Evolutionary conservation across 768 basidiomycete genomes (phyloP).

Genomic region (Flagelloscypha sp.): DNA sequence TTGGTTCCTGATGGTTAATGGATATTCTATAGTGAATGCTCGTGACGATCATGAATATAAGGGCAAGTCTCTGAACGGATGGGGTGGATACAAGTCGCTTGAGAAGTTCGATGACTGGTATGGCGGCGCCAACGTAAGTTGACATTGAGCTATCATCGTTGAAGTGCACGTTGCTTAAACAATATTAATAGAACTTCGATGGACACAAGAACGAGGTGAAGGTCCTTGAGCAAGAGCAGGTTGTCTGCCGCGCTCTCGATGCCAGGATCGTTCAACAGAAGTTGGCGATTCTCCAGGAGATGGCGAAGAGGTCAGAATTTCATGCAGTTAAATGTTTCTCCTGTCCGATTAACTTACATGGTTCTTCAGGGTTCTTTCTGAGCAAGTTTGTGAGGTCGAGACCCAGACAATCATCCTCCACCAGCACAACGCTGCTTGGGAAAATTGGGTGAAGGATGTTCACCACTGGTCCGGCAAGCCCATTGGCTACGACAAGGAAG

Average conservation of each 20-base stretch:
- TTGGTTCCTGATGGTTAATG: too few relatives aligned
- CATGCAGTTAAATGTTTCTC: background rate
- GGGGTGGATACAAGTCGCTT: constrained; percentile 29
- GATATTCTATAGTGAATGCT: too few relatives aligned
- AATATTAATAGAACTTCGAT: too few relatives aligned
- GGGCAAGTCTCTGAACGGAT: constrained; percentile 26
- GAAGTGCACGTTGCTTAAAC: too few relatives aligned
- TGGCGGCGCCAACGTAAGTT: constrained; percentile 29
- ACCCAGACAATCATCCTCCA: constrained; percentile 26
- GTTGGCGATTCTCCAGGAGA: constrained; percentile 35
- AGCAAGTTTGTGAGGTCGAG: constrained; percentile 43
- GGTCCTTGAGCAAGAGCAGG: constrained; percentile 25
- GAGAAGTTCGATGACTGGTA: constrained; percentile 39
- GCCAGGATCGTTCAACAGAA: constrained; percentile 38
- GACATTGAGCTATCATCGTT: too few relatives aligned
- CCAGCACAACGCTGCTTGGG: constrained; percentile 10
- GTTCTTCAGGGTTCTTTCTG: constrained; percentile 30
- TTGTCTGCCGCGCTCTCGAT: constrained; percentile 31
- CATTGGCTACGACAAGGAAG: constrained; percentile 14
- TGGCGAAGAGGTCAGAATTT: constrained; percentile 32
- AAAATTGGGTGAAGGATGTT: constrained; percentile 9
- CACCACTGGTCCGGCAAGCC: constrained; percentile 11
- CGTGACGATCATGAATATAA: too few relatives aligned
- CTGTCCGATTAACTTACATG: background rate
- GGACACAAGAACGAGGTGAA: constrained; percentile 26